Conservation (phyloP, 208 protist genomes). For the Acanthamoeba royreba region DNA sequence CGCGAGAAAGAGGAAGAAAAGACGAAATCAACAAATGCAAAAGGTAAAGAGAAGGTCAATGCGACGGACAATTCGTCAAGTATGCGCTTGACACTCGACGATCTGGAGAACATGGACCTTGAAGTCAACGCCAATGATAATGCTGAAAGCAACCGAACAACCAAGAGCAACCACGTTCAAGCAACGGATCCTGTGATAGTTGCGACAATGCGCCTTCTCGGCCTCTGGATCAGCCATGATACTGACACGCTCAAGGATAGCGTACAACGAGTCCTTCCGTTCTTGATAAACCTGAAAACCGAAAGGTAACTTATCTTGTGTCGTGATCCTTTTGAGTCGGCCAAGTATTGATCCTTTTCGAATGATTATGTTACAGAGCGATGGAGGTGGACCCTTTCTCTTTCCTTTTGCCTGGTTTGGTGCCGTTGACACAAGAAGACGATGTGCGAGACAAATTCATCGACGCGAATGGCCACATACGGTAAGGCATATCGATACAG, state of each 20-base stretch:
- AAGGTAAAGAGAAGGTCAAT: background rate
- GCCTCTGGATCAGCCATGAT: slow-evolving; percentile 33
- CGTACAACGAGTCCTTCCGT: background rate
- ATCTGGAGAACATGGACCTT: background rate
- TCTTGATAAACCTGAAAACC: background rate
- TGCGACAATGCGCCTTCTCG: slow-evolving; percentile 25
- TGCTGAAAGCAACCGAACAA: background rate
- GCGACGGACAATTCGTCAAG: background rate
- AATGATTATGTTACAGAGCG: background rate
- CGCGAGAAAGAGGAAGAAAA: background rate
- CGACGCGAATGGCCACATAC: background rate
- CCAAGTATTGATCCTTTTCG: too few species aligned
- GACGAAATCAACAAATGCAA: background rate
- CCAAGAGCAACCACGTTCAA: background rate
- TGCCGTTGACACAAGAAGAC: slow-evolving; percentile 11
- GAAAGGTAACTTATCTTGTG: background rate
- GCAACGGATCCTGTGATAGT: background rate
- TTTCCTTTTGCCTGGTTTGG: slow-evolving; percentile 14
- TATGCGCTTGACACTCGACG: background rate
- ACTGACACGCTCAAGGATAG: slow-evolving; percentile 18
- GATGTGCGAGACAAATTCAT: slow-evolving; percentile 6
- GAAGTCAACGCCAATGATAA: background rate
- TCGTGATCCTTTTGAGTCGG: too few species aligned
- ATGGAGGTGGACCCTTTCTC: slow-evolving; percentile 2
- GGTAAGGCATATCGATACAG: background rate